Evolutionary conservation across 208 protist genomes (phyloP).

Genomic region (Leishmania braziliensis): DNA sequence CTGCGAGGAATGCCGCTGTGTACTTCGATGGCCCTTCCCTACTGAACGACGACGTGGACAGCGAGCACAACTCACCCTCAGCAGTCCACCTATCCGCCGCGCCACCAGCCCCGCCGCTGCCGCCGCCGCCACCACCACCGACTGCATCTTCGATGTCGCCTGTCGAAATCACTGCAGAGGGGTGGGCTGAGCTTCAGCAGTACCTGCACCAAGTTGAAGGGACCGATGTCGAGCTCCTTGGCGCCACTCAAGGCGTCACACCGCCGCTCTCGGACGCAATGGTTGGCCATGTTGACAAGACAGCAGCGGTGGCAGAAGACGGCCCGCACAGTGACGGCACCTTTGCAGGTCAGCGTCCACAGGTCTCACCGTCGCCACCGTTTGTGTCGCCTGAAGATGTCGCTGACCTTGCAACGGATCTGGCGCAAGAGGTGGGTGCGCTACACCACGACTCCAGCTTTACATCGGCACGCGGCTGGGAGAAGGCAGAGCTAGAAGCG

Average conservation of each 20-base stretch:
- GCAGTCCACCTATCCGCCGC: background rate
- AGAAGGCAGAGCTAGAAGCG: background rate
- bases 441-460: background rate
- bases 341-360: too few relatives aligned
- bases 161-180: background rate
- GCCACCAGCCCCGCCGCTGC: background rate
- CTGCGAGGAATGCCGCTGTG: background rate
- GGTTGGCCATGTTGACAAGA: background rate
- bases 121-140: conserved; percentile 7
- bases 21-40: background rate
- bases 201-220: conserved; percentile 19
- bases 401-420: conserved; percentile 15
- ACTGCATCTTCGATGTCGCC: background rate
- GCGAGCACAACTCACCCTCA: background rate
- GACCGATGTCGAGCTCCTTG: conserved; percentile 12
- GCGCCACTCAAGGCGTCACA: conserved; percentile 4
- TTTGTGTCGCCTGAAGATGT: conserved; percentile 9
- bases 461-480: background rate
- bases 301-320: background rate
- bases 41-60: background rate
- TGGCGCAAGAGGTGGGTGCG: conserved; percentile 8
- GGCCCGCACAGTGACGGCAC: background rate
- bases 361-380: background rate
- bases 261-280: background rate
- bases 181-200: conserved; percentile 14